These are phyloP conservation scores for Nitzschia sp. DNA, from an alignment of 108 stramenopile species.

Conservation along the genomic window DNA sequence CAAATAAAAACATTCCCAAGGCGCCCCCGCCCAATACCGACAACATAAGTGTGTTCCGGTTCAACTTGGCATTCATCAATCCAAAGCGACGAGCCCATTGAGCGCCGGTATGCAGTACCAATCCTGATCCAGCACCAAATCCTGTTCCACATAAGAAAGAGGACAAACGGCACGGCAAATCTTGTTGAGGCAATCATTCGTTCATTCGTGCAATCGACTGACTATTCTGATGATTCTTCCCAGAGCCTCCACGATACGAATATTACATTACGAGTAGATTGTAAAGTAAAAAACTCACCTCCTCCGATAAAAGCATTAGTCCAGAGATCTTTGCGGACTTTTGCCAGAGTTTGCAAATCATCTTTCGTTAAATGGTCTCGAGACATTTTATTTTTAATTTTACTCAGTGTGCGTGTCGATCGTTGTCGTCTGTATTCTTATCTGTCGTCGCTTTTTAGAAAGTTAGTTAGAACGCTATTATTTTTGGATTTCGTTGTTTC, in stretches of 20 bases:
- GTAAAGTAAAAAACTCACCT: slow-evolving; percentile 20
- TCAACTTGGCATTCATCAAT: slow-evolving; percentile 20
- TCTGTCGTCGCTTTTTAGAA: too few species aligned
- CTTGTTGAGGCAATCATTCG: not conserved
- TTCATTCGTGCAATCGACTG: not conserved
- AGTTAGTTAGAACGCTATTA: too few species aligned
- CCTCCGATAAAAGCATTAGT: slow-evolving; percentile 64
- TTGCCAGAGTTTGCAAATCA: slow-evolving; percentile 61
- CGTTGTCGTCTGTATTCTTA: too few species aligned
- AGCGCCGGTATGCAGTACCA: slow-evolving; percentile 38
- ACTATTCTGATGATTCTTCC: too few species aligned
- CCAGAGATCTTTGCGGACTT: slow-evolving; percentile 77
- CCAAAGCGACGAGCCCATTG: slow-evolving; percentile 30
- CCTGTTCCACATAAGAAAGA: not conserved
- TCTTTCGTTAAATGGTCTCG: slow-evolving; percentile 47
- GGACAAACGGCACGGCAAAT: not conserved
- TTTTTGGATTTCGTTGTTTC: too few species aligned
- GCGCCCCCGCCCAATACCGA: slow-evolving; percentile 67
- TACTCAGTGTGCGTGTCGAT: too few species aligned
- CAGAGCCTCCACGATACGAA: not conserved
- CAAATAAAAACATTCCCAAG: slow-evolving; percentile 69
- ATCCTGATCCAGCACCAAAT: slow-evolving; percentile 37
- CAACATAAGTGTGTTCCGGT: slow-evolving; percentile 69
- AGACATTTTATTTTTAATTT: not conserved
- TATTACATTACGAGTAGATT: not conserved